These are phyloP conservation scores for Solanum chmielewskii DNA, from an alignment of 257 asterid species.

Conservation along the genomic window DNA sequence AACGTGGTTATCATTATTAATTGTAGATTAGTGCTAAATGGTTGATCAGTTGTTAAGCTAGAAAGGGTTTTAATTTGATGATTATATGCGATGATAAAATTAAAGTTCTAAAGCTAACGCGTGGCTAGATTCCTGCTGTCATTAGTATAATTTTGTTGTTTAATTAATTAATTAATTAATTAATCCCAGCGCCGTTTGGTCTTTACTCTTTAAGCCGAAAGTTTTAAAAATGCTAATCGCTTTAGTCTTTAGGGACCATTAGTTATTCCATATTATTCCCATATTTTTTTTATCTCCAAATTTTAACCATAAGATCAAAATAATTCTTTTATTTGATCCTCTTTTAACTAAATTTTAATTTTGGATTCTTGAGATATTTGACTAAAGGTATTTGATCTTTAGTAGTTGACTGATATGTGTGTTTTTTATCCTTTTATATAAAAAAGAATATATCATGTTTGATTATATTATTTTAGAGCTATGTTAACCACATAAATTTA, in stretches of 20 bases:
- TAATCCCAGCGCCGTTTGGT: background rate
- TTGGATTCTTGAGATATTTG: background rate
- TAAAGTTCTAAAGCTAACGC: background rate
- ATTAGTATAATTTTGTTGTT: background rate
- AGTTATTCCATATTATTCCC: background rate
- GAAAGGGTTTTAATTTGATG: background rate
- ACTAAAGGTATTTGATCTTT: background rate
- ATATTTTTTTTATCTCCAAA: background rate
- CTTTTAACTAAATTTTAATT: background rate
- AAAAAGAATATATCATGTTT: background rate
- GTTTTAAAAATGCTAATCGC: background rate
- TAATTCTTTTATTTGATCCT: background rate
- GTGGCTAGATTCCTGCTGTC: conserved; percentile 1
- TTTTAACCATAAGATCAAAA: background rate
- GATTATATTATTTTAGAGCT: background rate
- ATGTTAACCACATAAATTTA: background rate
- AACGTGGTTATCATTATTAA: background rate
- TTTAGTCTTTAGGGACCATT: background rate
- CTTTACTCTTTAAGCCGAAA: background rate
- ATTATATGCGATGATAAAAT: background rate
- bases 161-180: background rate
- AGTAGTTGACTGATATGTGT: background rate
- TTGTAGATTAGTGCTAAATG: background rate
- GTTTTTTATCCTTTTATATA: background rate
- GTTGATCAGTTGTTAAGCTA: background rate